Conservation (phyloP, 2,329 filamentous ascomycete species). For the Lachnellula hyalina region DNA sequence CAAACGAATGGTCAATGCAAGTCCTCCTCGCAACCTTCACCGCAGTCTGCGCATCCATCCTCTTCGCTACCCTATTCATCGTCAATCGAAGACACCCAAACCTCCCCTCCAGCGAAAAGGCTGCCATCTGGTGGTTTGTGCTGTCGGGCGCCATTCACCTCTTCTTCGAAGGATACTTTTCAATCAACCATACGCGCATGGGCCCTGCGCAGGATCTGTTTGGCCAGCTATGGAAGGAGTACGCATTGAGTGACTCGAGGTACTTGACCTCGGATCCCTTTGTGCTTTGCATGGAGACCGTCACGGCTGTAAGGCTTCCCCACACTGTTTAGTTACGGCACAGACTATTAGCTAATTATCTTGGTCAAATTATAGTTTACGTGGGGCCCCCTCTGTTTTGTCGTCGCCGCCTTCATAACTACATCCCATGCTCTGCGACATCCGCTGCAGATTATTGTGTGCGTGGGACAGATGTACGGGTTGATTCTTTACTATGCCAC, state of each 20-base stretch:
- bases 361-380: slow-evolving; percentile 35
- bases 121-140: slow-evolving; percentile 68
- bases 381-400: slow-evolving; percentile 55
- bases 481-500: slow-evolving; percentile 60
- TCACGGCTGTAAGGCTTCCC: slow-evolving; percentile 38
- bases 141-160: slow-evolving; percentile 42
- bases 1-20: slow-evolving; percentile 58
- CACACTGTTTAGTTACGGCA: background rate
- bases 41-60: slow-evolving; percentile 49
- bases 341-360: background rate
- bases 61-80: slow-evolving; percentile 50
- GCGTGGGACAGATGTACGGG: slow-evolving; percentile 40
- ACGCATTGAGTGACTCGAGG: slow-evolving; percentile 51
- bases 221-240: slow-evolving; percentile 54
- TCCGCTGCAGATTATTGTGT: slow-evolving; percentile 41
- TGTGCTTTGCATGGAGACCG: slow-evolving; percentile 50
- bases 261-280: slow-evolving; percentile 50
- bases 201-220: slow-evolving; percentile 39
- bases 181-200: slow-evolving; percentile 39
- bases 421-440: slow-evolving; percentile 42
- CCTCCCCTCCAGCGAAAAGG: slow-evolving; percentile 48
- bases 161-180: slow-evolving; percentile 41
- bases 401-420: slow-evolving; percentile 43
- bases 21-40: slow-evolving; percentile 57
- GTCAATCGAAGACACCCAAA: slow-evolving; percentile 48